Conservation (phyloP, 768 basidiomycete species). For the Leccinum fibrillosum region DNA sequence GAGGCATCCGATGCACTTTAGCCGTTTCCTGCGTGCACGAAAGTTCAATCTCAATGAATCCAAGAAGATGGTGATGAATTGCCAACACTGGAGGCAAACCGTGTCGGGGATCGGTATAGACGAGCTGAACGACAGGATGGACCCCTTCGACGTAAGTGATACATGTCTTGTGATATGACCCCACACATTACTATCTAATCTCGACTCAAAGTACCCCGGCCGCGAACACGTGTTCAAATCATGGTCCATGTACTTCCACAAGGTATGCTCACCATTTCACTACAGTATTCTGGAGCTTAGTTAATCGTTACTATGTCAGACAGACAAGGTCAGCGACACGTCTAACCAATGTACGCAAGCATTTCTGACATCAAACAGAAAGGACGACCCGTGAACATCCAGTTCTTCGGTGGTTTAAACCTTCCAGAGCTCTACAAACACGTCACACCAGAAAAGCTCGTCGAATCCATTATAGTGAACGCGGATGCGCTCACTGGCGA, state of each 20-base stretch:
- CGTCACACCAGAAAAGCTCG: slow-evolving; percentile 58
- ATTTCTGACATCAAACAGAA: slow-evolving; percentile 36
- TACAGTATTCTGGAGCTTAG: neutral
- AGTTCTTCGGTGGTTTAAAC: slow-evolving; percentile 59
- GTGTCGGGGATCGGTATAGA: slow-evolving; percentile 66
- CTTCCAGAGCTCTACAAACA: slow-evolving; percentile 53
- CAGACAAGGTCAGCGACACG: slow-evolving; percentile 55
- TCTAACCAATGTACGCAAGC: neutral
- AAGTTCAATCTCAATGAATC: slow-evolving; percentile 57
- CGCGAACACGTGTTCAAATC: slow-evolving; percentile 66
- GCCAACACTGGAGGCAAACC: slow-evolving; percentile 65
- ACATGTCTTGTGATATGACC: neutral
- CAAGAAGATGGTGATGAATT: slow-evolving; percentile 63
- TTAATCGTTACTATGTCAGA: slow-evolving; percentile 33
- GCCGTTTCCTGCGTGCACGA: slow-evolving; percentile 76
- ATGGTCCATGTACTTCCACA: slow-evolving; percentile 81
- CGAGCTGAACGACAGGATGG: slow-evolving; percentile 54
- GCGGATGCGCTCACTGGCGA: slow-evolving; percentile 64
- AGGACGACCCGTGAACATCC: slow-evolving; percentile 71
- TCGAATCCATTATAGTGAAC: slow-evolving; percentile 62
- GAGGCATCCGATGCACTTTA: slow-evolving; percentile 23
- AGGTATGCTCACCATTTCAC: slow-evolving; percentile 38
- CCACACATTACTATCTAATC: neutral
- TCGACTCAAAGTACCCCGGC: slow-evolving; percentile 55
- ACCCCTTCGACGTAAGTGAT: slow-evolving; percentile 65